Evolutionary conservation across 108 stramenopile species (phyloP).

Genomic region (Fragilariopsis cylindrus): DNA sequence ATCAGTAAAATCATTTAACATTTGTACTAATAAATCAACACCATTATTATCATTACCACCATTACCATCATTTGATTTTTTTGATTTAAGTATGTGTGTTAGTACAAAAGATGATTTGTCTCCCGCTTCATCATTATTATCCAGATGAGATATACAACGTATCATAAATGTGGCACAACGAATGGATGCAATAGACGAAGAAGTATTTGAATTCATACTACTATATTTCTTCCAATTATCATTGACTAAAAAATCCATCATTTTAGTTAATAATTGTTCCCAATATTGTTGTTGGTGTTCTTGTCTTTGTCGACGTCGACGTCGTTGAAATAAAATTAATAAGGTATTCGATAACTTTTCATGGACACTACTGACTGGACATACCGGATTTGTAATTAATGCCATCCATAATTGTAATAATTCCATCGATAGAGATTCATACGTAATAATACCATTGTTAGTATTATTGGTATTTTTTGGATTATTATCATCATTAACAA

Average conservation of each 20-base stretch:
- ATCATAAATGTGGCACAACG: conserved; percentile 28
- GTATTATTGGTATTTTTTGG: neutral
- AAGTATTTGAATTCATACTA: neutral
- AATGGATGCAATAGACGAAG: conserved; percentile 15
- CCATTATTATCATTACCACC: neutral
- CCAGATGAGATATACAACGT: neutral
- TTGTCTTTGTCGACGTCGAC: neutral
- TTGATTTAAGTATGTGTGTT: neutral
- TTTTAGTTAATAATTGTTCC: neutral
- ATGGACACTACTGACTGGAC: neutral
- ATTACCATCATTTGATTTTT: too few species aligned
- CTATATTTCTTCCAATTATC: neutral
- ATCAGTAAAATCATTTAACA: conserved; percentile 21
- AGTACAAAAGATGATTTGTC: neutral
- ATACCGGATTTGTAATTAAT: neutral
- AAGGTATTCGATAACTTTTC: neutral
- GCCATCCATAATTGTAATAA: neutral
- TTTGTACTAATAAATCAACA: neutral
- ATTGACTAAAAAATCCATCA: neutral
- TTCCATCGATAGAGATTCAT: too few species aligned
- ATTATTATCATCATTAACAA: neutral
- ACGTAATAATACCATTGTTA: too few species aligned
- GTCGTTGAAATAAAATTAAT: neutral
- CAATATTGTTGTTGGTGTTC: neutral
- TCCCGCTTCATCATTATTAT: too few species aligned